Conservation (phyloP, 2,329 filamentous ascomycete genomes). For the Cephalotrichum gorgonifer region DNA sequence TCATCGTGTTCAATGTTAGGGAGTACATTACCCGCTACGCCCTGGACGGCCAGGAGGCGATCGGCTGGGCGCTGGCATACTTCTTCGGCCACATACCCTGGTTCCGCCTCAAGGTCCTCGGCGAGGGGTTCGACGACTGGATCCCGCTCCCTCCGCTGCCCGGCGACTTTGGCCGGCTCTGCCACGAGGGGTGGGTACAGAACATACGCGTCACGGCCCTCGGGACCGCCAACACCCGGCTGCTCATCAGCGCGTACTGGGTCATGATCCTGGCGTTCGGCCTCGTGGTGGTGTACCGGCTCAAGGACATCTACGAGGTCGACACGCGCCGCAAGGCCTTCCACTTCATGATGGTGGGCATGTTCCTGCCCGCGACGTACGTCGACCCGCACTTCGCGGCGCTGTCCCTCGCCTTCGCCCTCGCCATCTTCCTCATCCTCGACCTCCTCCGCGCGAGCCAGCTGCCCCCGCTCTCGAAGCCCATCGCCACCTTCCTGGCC, state of each 20-base stretch:
- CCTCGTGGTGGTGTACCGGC: constrained; percentile 61
- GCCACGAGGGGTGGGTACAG: constrained; percentile 50
- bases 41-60: constrained; percentile 63
- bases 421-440: constrained; percentile 78
- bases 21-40: constrained; percentile 57
- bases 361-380: constrained; percentile 81
- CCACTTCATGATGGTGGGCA: constrained; percentile 95
- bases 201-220: constrained; percentile 52
- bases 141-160: constrained; percentile 53
- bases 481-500: constrained; percentile 75
- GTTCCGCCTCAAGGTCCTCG: constrained; percentile 63
- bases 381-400: constrained; percentile 78
- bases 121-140: constrained; percentile 62
- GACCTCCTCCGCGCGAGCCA: constrained; percentile 87
- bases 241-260: constrained; percentile 69
- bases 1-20: constrained; percentile 63
- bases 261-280: constrained; percentile 57
- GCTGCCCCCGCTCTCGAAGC: constrained; percentile 78
- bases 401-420: constrained; percentile 66
- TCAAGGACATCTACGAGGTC: constrained; percentile 74
- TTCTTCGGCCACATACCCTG: constrained; percentile 67
- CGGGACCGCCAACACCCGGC: constrained; percentile 72
- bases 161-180: constrained; percentile 22
- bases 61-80: constrained; percentile 90
- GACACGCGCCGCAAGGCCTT: constrained; percentile 96